Evolutionary conservation across 208 protist genomes (phyloP), one percentile per base, ranked within the genome.

Genomic region (Trypanosoma vivax): DNA sequence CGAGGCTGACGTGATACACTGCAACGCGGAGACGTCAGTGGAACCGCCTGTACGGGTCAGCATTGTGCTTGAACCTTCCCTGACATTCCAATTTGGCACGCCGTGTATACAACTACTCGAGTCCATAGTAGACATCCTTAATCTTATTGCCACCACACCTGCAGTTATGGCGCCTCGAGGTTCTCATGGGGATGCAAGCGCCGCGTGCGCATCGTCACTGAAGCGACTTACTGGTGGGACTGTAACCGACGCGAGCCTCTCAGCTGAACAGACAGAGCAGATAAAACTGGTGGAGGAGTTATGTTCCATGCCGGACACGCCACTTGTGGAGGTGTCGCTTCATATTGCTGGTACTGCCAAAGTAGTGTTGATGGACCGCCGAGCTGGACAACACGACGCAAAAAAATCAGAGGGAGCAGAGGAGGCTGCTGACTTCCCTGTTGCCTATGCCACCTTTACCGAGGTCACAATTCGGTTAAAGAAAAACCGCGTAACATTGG

Each of bases 71-170:
- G 49, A 73, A 29, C 45, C 64, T 0, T 54, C 69, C 11, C 53
- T 87, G 30, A 65, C 49, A n/a, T 57, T 78, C 40, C 53, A 68
- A 38, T 34, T 90, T 25, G 81, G 82, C 43, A 93, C 86, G 16
- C 66, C 86, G 13, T 85, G 77, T 40, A 81, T 88, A 34, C 76
- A 90, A 58, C 59, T 93, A 24, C 56, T 88, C 6, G 81, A 93
- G 65, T 54, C 58, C 24, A 51, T 86, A 13, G 88, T 90, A 74
- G 86, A 93, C 52, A 74, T 93, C 43, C 42, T 76, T 4, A 87
- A 88, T 38, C 50, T 93, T 27, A 50, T 79, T 24, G 23, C 87
- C 19, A 75, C 69, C 2, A 53, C 63, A 0, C 51, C 77, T 25
- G 55, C 76, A 53, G 40, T 41, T 19, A 23, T 49, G 13, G 24